Evolutionary conservation across 2,329 filamentous ascomycete species (phyloP).

Genomic region (Aspergillus brasiliensis): DNA sequence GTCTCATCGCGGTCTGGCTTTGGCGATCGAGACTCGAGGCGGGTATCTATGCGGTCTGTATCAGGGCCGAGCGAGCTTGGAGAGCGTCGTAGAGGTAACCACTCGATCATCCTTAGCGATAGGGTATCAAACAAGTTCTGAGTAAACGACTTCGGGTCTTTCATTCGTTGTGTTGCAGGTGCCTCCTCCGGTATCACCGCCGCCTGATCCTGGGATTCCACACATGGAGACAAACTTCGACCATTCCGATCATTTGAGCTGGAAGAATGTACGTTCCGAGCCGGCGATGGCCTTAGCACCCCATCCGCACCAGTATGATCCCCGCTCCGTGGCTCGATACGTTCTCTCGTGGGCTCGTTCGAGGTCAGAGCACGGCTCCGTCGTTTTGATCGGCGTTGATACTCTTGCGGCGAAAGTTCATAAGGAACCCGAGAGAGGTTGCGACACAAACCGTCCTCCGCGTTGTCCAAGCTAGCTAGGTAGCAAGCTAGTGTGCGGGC

Average conservation of each 20-base stretch:
- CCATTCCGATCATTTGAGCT: background rate
- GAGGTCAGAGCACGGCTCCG: constrained; percentile 34
- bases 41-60: constrained; percentile 10
- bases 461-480: constrained; percentile 77
- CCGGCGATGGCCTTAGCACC: background rate
- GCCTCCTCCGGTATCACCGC: constrained; percentile 23
- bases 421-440: constrained; percentile 39
- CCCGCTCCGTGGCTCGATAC: background rate
- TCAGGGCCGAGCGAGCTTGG: constrained; percentile 24
- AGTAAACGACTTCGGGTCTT: constrained; percentile 64
- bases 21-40: constrained; percentile 11
- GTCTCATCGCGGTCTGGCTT: constrained; percentile 15
- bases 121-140: constrained; percentile 58
- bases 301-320: background rate
- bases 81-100: constrained; percentile 46
- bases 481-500: constrained; percentile 79
- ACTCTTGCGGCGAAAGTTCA: constrained; percentile 30
- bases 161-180: constrained; percentile 37
- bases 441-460: constrained; percentile 69
- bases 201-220: constrained; percentile 9
- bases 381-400: constrained; percentile 30
- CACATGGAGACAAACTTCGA: background rate
- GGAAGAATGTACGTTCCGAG: background rate
- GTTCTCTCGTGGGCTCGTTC: constrained; percentile 9
- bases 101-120: constrained; percentile 49